A percentile compares a stretch with the other conserved stretches of the same genome.
Evolutionary conservation across 2,329 filamentous ascomycete species (phyloP).

Genomic region (Trichothecium roseum): DNA sequence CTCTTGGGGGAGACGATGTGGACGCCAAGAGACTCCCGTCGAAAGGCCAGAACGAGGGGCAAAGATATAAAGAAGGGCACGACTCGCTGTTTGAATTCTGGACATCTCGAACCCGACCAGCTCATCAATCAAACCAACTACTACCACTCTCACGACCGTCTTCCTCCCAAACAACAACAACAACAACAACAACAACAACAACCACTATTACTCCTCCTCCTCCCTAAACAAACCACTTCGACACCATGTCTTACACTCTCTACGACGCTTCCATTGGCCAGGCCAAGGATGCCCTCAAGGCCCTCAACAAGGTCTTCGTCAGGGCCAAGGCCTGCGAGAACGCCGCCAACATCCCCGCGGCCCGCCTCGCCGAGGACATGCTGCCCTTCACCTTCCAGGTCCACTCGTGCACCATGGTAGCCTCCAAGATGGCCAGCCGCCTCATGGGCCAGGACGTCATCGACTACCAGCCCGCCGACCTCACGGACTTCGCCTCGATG

Average conservation of each 20-base stretch:
- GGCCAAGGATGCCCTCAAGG: conserved; percentile 18
- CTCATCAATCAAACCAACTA: too few relatives aligned
- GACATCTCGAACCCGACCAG: too few relatives aligned
- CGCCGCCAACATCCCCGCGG: conserved; percentile 17
- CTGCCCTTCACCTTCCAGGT: conserved; percentile 31
- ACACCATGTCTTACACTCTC: conserved; percentile 17
- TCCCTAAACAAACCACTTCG: too few relatives aligned
- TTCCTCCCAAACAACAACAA: too few relatives aligned
- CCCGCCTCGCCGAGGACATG: conserved; percentile 30
- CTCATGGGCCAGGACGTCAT: conserved; percentile 16
- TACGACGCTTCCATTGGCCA: conserved; percentile 27
- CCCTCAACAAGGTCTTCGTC: conserved; percentile 22
- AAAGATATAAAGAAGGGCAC: too few relatives aligned
- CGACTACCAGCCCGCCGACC: conserved; percentile 12
- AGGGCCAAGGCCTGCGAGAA: conserved; percentile 23
- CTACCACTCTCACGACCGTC: too few relatives aligned
- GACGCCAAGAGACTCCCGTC: too few relatives aligned
- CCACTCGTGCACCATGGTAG: conserved; percentile 16
- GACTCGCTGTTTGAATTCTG: too few relatives aligned
- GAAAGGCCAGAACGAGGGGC: too few relatives aligned
- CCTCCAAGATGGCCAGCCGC: conserved; percentile 21
- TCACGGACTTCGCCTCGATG: conserved; percentile 21
- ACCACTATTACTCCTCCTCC: too few relatives aligned
- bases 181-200: too few relatives aligned
- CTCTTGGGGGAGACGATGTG: too few relatives aligned